phyloP scores from a whole-genome alignment of 768 basidiomycete species.

The Podaxis sp. region DNA sequence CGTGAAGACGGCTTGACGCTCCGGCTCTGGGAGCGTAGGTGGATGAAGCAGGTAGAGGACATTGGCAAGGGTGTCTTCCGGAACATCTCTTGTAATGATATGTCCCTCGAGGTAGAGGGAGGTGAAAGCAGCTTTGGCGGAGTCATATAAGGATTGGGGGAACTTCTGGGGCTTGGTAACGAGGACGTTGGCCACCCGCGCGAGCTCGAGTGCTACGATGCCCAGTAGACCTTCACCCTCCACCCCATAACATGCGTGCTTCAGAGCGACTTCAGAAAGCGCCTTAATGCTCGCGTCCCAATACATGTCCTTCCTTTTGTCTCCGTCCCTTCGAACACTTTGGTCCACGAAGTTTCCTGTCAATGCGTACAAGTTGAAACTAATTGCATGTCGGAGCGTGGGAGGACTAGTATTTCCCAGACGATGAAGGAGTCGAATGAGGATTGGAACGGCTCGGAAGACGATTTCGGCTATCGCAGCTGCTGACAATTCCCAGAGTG shows the following conservation, averaged over 20 bases:
- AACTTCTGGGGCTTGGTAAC: slow-evolving; percentile 28
- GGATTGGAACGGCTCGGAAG: slow-evolving; percentile 31
- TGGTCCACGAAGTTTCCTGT: slow-evolving; percentile 26
- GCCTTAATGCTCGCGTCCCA: slow-evolving; percentile 31
- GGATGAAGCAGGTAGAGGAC: slow-evolving; percentile 37
- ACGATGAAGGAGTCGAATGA: slow-evolving; percentile 31
- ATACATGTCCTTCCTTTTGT: slow-evolving; percentile 27
- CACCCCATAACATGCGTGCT: slow-evolving; percentile 30
- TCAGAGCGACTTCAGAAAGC: slow-evolving; percentile 29
- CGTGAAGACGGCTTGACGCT: slow-evolving; percentile 28
- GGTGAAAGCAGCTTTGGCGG: slow-evolving; percentile 33
- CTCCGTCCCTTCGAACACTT: slow-evolving; percentile 25
- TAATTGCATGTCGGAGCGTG: slow-evolving; percentile 28
- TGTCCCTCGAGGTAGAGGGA: slow-evolving; percentile 33
- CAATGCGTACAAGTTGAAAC: slow-evolving; percentile 30
- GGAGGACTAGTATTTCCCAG: slow-evolving; percentile 27
- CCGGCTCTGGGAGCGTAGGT: slow-evolving; percentile 20
- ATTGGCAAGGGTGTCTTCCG: slow-evolving; percentile 32
- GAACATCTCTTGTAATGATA: slow-evolving; percentile 27
- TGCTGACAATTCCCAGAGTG: slow-evolving; percentile 36
- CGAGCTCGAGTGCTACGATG: slow-evolving; percentile 31
- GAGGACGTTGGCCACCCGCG: slow-evolving; percentile 30
- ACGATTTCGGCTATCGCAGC: slow-evolving; percentile 34
- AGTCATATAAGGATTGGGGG: slow-evolving; percentile 23
- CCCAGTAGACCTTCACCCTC: slow-evolving; percentile 27